Evolutionary conservation across 1,284 basidiomycete genomes (phyloP).

Genomic region (Trichosporon faecale): DNA sequence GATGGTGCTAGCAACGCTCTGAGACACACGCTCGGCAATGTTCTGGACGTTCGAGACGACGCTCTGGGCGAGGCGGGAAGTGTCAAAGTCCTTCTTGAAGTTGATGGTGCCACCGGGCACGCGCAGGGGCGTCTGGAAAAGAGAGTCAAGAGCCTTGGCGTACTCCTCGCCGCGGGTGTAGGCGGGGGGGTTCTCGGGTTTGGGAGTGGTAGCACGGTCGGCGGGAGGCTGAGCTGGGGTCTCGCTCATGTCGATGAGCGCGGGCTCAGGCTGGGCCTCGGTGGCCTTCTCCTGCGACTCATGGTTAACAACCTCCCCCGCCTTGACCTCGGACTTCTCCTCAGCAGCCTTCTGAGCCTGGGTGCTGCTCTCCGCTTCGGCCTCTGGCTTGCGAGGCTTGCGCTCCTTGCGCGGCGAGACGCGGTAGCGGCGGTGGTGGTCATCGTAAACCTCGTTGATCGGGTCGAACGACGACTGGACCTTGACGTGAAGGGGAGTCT

Average conservation of each 20-base stretch:
- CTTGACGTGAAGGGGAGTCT: slow-evolving; percentile 46
- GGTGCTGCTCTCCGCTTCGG: not conserved
- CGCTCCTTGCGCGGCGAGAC: slow-evolving; percentile 3
- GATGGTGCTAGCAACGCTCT: not conserved
- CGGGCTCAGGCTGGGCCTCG: not conserved
- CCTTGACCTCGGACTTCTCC: not conserved
- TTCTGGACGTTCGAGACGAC: slow-evolving; percentile 6
- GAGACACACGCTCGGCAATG: not conserved
- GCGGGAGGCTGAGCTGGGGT: not conserved
- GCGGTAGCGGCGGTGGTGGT: slow-evolving; percentile 21
- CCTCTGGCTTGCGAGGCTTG: not conserved
- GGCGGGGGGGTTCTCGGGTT: not conserved
- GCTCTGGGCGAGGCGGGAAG: not conserved
- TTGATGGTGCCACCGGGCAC: slow-evolving; percentile 17
- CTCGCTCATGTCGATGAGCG: not conserved
- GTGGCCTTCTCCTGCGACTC: too few species aligned
- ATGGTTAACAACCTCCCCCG: too few species aligned
- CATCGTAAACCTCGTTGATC: slow-evolving; percentile 25
- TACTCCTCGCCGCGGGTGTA: slow-evolving; percentile 20
- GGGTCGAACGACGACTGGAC: slow-evolving; percentile 32
- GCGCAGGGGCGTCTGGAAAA: slow-evolving; percentile 16
- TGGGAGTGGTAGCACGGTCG: not conserved
- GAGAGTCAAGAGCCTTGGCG: slow-evolving; percentile 20
- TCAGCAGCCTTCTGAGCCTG: not conserved
- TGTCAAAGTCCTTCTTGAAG: slow-evolving; percentile 6